Evolutionary conservation across 805 yeast species (phyloP).

Genomic region (Saccharomyces paradoxus): DNA sequence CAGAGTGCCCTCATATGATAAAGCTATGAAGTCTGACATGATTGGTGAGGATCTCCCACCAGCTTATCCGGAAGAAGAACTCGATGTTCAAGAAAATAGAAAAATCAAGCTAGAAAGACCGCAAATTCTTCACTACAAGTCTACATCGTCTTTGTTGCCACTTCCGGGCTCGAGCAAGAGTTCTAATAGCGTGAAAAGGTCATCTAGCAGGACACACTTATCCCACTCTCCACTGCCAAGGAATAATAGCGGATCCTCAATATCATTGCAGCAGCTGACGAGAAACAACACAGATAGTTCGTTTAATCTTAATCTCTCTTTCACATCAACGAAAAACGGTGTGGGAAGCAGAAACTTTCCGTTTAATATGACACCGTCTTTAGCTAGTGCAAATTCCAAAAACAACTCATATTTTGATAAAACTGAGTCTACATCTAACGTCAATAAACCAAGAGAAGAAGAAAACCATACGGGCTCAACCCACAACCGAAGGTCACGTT

Average conservation of each 20-base stretch:
- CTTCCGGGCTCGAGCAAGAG: constrained; percentile 1
- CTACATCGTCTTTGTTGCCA: constrained; percentile 16
- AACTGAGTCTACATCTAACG: not conserved
- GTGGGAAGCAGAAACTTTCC: constrained; percentile 21
- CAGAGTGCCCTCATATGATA: constrained; percentile 75
- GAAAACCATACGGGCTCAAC: not conserved
- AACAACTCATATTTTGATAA: not conserved
- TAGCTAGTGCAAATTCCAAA: not conserved
- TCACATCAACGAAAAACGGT: constrained; percentile 8
- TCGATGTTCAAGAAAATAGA: not conserved
- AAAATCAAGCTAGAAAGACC: constrained; percentile 20
- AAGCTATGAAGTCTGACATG: constrained; percentile 55
- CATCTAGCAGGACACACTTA: constrained; percentile 9
- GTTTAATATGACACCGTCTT: constrained; percentile 26
- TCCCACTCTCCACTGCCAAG: constrained; percentile 16
- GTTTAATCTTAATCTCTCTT: constrained; percentile 1
- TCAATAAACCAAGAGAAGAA: not conserved
- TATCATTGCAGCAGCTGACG: constrained; percentile 15
- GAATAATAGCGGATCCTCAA: constrained; percentile 22
- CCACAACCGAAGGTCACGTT: not conserved
- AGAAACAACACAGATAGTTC: constrained; percentile 11
- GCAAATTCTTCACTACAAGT: constrained; percentile 20
- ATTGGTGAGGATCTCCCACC: constrained; percentile 58
- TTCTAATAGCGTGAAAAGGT: not conserved
- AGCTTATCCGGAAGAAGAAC: constrained; percentile 35